Percentiles rank a stretch among this genome's conserved stretches.
These are phyloP conservation scores for Cercospora nicotianae DNA, from an alignment of 2,329 filamentous ascomycete genomes.

Conservation along the genomic window DNA sequence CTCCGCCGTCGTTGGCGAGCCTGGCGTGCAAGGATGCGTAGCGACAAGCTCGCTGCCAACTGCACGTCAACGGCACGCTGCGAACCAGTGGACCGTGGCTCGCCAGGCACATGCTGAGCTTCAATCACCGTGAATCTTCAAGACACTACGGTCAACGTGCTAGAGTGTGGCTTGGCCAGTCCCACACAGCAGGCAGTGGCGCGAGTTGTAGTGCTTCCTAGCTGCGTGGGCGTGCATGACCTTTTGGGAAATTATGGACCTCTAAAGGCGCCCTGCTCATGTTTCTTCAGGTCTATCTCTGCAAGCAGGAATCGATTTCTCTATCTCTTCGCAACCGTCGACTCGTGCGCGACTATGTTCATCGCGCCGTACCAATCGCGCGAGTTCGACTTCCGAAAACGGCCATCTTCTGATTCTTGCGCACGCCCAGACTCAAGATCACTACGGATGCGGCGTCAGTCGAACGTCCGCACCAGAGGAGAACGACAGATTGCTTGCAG, in stretches of 20 bases:
- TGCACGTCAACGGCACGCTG: conserved; percentile 31
- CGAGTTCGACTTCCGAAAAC: conserved; percentile 37
- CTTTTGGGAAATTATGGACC: conserved; percentile 34
- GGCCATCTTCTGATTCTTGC: conserved; percentile 33
- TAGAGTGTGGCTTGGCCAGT: conserved; percentile 30
- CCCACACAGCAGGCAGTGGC: conserved; percentile 37
- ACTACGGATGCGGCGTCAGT: conserved; percentile 37
- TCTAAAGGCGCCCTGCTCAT: conserved; percentile 26
- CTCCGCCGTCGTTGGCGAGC: conserved; percentile 13
- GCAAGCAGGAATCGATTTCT: conserved; percentile 24
- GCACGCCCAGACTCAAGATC: conserved; percentile 35
- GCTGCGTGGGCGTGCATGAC: conserved; percentile 32
- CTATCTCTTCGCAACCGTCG: conserved; percentile 26
- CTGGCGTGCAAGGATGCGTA: conserved; percentile 14
- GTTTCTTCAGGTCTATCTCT: conserved; percentile 29
- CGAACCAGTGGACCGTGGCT: conserved; percentile 27
- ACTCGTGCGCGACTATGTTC: conserved; percentile 23
- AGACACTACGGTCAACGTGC: conserved; percentile 25
- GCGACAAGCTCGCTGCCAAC: conserved; percentile 30
- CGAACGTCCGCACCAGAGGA: conserved; percentile 34
- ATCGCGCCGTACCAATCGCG: conserved; percentile 20
- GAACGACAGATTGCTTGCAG: conserved; percentile 1
- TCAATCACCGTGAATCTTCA: conserved; percentile 10
- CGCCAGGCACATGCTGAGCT: conserved; percentile 26
- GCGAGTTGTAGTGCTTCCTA: conserved; percentile 34